Evolutionary conservation across 345 rosid genomes (phyloP), one percentile per base, ranked within the genome.

Genomic region (Zanthoxylum bungeanum): DNA sequence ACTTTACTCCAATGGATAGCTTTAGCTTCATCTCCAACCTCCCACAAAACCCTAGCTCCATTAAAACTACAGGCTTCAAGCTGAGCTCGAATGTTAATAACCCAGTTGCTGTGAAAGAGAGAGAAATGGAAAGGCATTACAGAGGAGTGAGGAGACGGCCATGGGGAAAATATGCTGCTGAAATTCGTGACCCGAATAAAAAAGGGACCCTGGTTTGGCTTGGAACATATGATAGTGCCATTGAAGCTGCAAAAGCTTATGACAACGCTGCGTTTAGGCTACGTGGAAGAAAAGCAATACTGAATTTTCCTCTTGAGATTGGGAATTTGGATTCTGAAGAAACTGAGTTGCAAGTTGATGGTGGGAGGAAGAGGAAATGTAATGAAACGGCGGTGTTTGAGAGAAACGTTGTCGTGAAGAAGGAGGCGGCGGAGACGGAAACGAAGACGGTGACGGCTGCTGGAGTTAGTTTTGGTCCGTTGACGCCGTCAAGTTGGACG

Each of bases 101-200:
- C n/a, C n/a, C n/a, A n/a, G n/a, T n/a, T n/a, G n/a, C n/a, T n/a
- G n/a, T n/a, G n/a, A 55, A 9, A 36, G 73, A n/a, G 2, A 17
- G 25, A 4, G 69, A 21, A 31, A 40, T 24, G 50, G 78, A 81
- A 40, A 86, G 64, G 79, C 95, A 85, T 78, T 92, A 92, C 82
- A 82, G 97, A 60, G 97, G 98, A 2, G 98, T 92, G 0, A 73
- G 97, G 61, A 79, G 93, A 21, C 75, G 98, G 53, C 98, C 96
- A 1, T 93, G 98, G 97, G 97, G 98, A 1, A 93, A 86, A 66
- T 93, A 75, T 70, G 96, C 96, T 1, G 96, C 97, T 21, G 98
- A 92, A 82, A 92, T 94, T 21, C 88, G 98, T 6, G 97, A 94
- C 73, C 98, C 4, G 89, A 87, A 67, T 77, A 76, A 44, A 94